These are phyloP conservation scores for Lactarius sp. DNA, from an alignment of 768 basidiomycete species.

Conservation along the genomic window DNA sequence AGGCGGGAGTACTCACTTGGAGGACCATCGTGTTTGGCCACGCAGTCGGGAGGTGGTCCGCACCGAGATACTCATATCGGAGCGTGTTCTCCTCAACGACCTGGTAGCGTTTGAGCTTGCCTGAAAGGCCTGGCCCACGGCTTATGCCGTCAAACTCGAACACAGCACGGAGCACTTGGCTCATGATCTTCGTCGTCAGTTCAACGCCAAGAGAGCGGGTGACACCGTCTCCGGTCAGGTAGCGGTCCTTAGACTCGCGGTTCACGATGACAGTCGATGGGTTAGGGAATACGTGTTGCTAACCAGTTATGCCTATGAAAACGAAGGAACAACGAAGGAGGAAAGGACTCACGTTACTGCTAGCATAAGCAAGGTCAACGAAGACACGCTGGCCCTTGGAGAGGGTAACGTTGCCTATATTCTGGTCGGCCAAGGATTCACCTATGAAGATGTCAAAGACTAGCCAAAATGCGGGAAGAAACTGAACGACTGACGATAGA, in stretches of 20 bases:
- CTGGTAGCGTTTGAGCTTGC: slow-evolving; percentile 53
- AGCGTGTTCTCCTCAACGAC: slow-evolving; percentile 44
- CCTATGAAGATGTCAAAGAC: slow-evolving; percentile 33
- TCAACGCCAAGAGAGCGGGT: slow-evolving; percentile 47
- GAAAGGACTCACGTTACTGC: slow-evolving; percentile 42
- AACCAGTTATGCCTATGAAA: slow-evolving; percentile 3
- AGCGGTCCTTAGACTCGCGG: slow-evolving; percentile 42
- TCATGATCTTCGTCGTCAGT: slow-evolving; percentile 55
- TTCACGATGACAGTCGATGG: slow-evolving; percentile 42
- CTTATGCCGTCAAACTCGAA: slow-evolving; percentile 53
- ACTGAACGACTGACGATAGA: slow-evolving; percentile 46
- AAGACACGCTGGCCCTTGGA: slow-evolving; percentile 53
- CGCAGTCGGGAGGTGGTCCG: slow-evolving; percentile 44
- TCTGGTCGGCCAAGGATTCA: slow-evolving; percentile 43
- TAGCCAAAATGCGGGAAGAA: background rate
- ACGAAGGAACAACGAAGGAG: background rate
- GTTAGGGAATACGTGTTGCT: slow-evolving; percentile 51
- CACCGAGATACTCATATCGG: slow-evolving; percentile 52
- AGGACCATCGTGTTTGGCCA: slow-evolving; percentile 68
- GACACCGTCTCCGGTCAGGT: slow-evolving; percentile 46
- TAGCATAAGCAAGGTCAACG: slow-evolving; percentile 54
- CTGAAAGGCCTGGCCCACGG: slow-evolving; percentile 66
- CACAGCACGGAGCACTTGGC: slow-evolving; percentile 59
- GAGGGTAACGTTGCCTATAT: slow-evolving; percentile 40
- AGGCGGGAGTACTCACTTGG: slow-evolving; percentile 38